phyloP scores from a whole-genome alignment of 2,329 filamentous ascomycete species.

The Immersiporthe knoxdaviesiana region DNA sequence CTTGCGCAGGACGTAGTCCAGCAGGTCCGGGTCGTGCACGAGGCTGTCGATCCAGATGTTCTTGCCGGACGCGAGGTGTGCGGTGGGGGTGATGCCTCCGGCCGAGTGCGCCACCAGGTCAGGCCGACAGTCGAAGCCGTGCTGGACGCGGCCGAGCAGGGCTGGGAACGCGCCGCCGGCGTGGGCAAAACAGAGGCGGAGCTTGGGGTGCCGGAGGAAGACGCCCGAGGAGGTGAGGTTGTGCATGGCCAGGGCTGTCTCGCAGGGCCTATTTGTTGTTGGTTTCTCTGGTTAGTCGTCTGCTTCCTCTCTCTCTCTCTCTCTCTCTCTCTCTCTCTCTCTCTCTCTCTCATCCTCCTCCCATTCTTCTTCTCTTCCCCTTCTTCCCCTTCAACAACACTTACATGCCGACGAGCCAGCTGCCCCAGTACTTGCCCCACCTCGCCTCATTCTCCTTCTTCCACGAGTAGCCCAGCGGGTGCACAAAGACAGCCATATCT shows the following conservation, averaged over 20 bases:
- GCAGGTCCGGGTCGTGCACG: constrained; percentile 41
- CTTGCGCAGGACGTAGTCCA: constrained; percentile 41
- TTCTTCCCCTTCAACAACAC: neutral
- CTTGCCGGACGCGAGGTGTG: constrained; percentile 35
- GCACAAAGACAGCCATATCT: constrained; percentile 40
- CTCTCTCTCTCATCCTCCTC: no score
- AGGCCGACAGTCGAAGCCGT: constrained; percentile 41
- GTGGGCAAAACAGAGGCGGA: constrained; percentile 42
- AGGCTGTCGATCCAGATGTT: constrained; percentile 42
- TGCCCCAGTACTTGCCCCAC: constrained; percentile 40
- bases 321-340: neutral
- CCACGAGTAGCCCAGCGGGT: constrained; percentile 41
- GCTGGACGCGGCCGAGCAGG: constrained; percentile 41
- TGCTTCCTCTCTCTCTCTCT: neutral
- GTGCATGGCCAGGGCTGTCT: constrained; percentile 41
- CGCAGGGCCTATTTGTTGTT: constrained; percentile 33
- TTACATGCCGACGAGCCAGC: constrained; percentile 42
- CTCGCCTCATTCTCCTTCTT: constrained; percentile 38
- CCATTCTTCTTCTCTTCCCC: no score
- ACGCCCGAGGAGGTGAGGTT: constrained; percentile 38
- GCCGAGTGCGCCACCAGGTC: constrained; percentile 40
- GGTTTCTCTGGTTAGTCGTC: neutral
- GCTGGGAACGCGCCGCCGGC: constrained; percentile 42
- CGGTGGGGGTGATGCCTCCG: constrained; percentile 37
- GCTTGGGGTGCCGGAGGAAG: constrained; percentile 36